phyloP scores from a whole-genome alignment of 2,329 filamentous ascomycete species.

The Ceratocystis diversiconidia region DNA sequence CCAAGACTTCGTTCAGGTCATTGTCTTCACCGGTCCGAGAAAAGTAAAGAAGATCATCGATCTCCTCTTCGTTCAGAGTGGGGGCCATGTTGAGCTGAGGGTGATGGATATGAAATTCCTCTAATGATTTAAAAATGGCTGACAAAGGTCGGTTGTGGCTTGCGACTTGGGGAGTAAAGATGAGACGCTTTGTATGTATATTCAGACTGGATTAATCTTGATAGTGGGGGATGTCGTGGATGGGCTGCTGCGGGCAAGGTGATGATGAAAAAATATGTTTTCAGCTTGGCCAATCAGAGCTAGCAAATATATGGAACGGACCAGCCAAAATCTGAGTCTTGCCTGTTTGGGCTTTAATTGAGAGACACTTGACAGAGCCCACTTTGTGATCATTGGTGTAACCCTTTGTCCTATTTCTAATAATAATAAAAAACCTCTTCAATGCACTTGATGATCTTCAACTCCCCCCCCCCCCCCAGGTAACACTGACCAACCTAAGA shows the following conservation, averaged over 20 bases:
- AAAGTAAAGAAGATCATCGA: slow-evolving; percentile 85
- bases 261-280: slow-evolving; percentile 12
- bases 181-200: slow-evolving; percentile 10
- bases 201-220: slow-evolving; percentile 9
- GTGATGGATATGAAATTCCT: slow-evolving; percentile 9
- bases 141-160: neutral
- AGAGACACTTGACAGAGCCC: neutral
- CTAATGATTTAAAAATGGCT: neutral
- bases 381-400: neutral
- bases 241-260: neutral
- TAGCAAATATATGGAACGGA: slow-evolving; percentile 11
- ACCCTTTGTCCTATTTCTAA: neutral
- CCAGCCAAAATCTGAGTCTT: slow-evolving; percentile 4
- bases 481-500: no score
- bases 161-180: slow-evolving; percentile 8
- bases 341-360: slow-evolving; percentile 5
- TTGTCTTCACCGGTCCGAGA: slow-evolving; percentile 61
- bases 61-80: slow-evolving; percentile 58
- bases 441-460: no score
- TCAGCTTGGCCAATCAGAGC: slow-evolving; percentile 10
- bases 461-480: no score
- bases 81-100: slow-evolving; percentile 30
- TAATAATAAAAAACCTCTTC: no score
- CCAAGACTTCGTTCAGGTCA: slow-evolving; percentile 48
- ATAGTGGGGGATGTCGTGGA: slow-evolving; percentile 13